Base-by-base conservation (phyloP, 208 protist species). In the Leishmania tropica region DNA sequence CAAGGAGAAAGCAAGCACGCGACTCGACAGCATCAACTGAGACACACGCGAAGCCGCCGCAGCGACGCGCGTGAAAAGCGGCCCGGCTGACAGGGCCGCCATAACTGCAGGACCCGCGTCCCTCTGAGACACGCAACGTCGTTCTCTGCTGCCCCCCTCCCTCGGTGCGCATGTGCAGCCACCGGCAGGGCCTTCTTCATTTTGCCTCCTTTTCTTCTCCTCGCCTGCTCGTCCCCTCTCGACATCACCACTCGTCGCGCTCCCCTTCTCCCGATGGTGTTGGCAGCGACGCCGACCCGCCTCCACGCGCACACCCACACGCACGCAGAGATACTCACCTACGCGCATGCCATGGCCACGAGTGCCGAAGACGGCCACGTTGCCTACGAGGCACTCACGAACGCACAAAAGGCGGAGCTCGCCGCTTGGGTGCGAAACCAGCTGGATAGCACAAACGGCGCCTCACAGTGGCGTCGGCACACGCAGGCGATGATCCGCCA, bases 311-410 rank as follows among this genome's bases (percentile, higher is more conserved):
- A 70, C 67, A 31, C 67, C 8, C 15, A 48, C 40, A 73, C 47
- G 31, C 51, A 76, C 73, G 17, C 51, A 47, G 73, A 11, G 17
- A 47, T 21, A 62, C 73, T 28, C 15, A 10, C 35, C 17, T 37
- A 31, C 47, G 58, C 40, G 42, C 31, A 42, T 35, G 54, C 7
- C 56, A 78, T 78, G 75, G 28, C 47, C 72, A 83, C n/a, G 42
- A 58, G n/a, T 31, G 21, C 53, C 40, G 60, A 78, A 48, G 48
- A 70, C 35, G 65, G 72, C 45, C 78, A 74, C n/a, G n/a, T 90
- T 31, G 81, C 89, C 37, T 95, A 95, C 76, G 93, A 96, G 81
- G 81, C 81, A 6, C 89, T 96, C 80, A 90, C 73, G 35, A 94
- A 87, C 54, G 85, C 88, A 7, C 85, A 94, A 40, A 95, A 96